phyloP scores from a whole-genome alignment of 495 filamentous ascomycete species.

The Tuber indicum region DNA sequence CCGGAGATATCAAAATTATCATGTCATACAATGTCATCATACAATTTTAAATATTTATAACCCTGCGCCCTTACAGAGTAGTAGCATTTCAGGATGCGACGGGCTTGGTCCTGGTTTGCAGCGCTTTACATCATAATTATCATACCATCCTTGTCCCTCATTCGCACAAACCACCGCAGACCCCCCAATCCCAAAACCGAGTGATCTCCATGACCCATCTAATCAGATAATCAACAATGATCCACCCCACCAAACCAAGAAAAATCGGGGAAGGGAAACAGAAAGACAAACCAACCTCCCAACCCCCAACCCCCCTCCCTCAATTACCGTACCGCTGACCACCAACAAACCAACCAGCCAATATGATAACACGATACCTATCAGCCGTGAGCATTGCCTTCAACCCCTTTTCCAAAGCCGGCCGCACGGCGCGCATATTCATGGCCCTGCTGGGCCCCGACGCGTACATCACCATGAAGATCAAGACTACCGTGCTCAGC shows the following conservation, averaged over 20 bases:
- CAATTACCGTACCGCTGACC: background rate
- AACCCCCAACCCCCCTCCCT: background rate
- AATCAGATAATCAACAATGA: background rate
- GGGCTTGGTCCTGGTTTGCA: no score
- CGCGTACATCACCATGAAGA: constrained; percentile 63
- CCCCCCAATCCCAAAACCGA: background rate
- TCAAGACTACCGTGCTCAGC: constrained; percentile 72
- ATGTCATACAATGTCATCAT: no score
- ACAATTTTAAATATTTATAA: no score
- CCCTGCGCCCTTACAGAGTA: no score
- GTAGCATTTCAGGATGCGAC: no score
- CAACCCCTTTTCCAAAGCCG: constrained; percentile 77
- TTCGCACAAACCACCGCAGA: no score
- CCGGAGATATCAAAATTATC: no score
- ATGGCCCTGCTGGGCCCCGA: constrained; percentile 78
- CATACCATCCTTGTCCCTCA: no score
- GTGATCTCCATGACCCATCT: background rate
- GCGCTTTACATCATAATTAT: no score
- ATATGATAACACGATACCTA: constrained; percentile 86
- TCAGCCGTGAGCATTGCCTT: constrained; percentile 74
- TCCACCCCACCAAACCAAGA: no score
- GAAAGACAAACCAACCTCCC: background rate
- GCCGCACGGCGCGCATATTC: constrained; percentile 77
- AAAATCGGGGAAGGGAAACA: background rate
- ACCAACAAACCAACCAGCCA: constrained; percentile 9